Conservation (phyloP, 2,329 filamentous ascomycete genomes). For the Phyllosticta ampelicida region DNA sequence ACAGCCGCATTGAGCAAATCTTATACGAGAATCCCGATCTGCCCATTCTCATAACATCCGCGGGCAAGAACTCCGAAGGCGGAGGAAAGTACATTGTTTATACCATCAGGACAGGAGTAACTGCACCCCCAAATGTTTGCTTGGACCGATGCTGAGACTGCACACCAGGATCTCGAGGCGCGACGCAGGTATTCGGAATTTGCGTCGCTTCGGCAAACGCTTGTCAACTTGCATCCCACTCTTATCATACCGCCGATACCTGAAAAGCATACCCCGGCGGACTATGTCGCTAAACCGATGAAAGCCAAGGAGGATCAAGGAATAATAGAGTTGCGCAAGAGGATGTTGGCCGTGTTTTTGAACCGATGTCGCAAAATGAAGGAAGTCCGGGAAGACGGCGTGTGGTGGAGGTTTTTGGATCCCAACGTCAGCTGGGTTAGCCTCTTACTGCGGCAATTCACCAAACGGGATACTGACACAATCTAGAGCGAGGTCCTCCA, state of each 20-base stretch:
- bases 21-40: constrained; percentile 89
- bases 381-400: constrained; percentile 79
- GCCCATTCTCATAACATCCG: constrained; percentile 84
- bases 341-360: constrained; percentile 91
- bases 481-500: constrained; percentile 82
- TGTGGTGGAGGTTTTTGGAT: constrained; percentile 96
- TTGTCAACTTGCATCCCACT: constrained; percentile 87
- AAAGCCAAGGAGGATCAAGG: constrained; percentile 96
- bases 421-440: constrained; percentile 96
- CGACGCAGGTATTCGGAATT: constrained; percentile 95
- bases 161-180: constrained; percentile 75
- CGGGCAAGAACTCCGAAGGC: constrained; percentile 88
- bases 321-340: constrained; percentile 92
- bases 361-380: constrained; percentile 92
- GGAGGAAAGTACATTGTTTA: constrained; percentile 94
- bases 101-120: constrained; percentile 87
- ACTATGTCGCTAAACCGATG: constrained; percentile 95
- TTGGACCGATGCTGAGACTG: constrained; percentile 9
- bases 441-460: constrained; percentile 10
- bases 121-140: constrained; percentile 16
- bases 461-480: constrained; percentile 6
- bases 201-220: constrained; percentile 74
- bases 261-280: constrained; percentile 97
- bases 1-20: constrained; percentile 93
- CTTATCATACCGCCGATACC: constrained; percentile 94